These are phyloP conservation scores for Zygosaccharomyces siamensis DNA, from an alignment of 805 yeast genomes.

Conservation along the genomic window DNA sequence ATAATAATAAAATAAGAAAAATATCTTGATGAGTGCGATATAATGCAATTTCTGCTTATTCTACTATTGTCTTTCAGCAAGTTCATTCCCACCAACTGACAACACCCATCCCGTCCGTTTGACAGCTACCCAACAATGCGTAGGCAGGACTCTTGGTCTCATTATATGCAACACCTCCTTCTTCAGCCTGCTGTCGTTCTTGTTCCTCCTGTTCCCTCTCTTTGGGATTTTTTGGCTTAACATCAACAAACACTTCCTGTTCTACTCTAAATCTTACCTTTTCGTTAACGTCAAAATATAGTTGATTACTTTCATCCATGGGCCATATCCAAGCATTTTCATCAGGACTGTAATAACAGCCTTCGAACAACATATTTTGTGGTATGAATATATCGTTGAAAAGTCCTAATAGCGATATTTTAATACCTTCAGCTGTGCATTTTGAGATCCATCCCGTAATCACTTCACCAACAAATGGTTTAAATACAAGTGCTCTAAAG, in stretches of 20 bases:
- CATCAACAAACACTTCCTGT: slow-evolving; percentile 77
- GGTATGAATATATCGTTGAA: slow-evolving; percentile 93
- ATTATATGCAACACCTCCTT: slow-evolving; percentile 25
- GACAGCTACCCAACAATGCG: slow-evolving; percentile 83
- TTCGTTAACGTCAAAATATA: slow-evolving; percentile 86
- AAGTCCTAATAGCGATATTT: slow-evolving; percentile 61
- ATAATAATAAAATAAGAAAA: slow-evolving; percentile 13
- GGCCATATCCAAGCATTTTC: slow-evolving; percentile 98
- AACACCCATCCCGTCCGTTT: slow-evolving; percentile 94
- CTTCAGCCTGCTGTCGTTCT: slow-evolving; percentile 23
- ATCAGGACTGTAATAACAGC: slow-evolving; percentile 55
- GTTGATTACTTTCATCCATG: slow-evolving; percentile 59
- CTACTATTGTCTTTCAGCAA: too few relatives aligned
- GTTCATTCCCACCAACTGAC: slow-evolving; percentile 89
- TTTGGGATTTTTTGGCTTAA: slow-evolving; percentile 70
- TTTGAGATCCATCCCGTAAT: slow-evolving; percentile 90
- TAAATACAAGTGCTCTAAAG: slow-evolving; percentile 76
- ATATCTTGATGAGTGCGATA: background rate
- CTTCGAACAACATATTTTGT: slow-evolving; percentile 72
- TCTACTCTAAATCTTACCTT: slow-evolving; percentile 88
- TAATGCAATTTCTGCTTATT: background rate
- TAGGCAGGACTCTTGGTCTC: slow-evolving; percentile 64
- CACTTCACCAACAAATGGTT: slow-evolving; percentile 92
- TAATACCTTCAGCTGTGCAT: slow-evolving; percentile 82
- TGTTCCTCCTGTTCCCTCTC: slow-evolving; percentile 41